These are phyloP conservation scores for Juglanconis juglandina DNA, from an alignment of 2,329 filamentous ascomycete genomes.

Conservation along the genomic window DNA sequence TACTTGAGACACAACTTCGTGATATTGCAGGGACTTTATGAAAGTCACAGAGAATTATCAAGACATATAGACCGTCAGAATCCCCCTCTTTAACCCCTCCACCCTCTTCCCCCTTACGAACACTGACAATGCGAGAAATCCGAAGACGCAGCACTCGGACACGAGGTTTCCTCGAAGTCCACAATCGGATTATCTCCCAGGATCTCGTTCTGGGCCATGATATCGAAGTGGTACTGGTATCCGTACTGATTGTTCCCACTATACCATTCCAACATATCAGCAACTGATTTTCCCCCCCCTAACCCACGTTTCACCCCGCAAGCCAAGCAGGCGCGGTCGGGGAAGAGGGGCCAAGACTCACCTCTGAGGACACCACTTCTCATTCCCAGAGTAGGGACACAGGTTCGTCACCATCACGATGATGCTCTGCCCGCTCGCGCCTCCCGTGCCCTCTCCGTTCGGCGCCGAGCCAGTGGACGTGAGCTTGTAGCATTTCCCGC, in stretches of 20 bases:
- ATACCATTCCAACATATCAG: neutral
- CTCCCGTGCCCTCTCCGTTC: constrained; percentile 5
- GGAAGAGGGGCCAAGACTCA: neutral
- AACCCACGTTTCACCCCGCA: too few species aligned
- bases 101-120: neutral
- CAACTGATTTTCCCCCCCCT: too few species aligned
- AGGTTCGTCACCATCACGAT: constrained; percentile 33
- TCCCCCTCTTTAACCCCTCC: too few species aligned
- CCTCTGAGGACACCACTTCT: constrained; percentile 32
- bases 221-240: constrained; percentile 12
- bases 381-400: constrained; percentile 33
- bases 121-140: constrained; percentile 13
- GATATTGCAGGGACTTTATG: too few species aligned
- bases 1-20: too few species aligned
- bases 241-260: constrained; percentile 6
- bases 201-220: constrained; percentile 10
- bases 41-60: too few species aligned
- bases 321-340: too few species aligned
- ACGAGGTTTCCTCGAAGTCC: constrained; percentile 6
- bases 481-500: constrained; percentile 27
- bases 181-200: constrained; percentile 9
- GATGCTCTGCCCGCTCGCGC: constrained; percentile 22
- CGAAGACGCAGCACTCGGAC: neutral
- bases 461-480: constrained; percentile 25
- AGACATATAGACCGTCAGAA: too few species aligned